A percentile compares a stretch with the other conserved stretches of the same genome.
Evolutionary conservation across 1,284 basidiomycete genomes (phyloP).

Genomic region (Kwoniella shivajii): DNA sequence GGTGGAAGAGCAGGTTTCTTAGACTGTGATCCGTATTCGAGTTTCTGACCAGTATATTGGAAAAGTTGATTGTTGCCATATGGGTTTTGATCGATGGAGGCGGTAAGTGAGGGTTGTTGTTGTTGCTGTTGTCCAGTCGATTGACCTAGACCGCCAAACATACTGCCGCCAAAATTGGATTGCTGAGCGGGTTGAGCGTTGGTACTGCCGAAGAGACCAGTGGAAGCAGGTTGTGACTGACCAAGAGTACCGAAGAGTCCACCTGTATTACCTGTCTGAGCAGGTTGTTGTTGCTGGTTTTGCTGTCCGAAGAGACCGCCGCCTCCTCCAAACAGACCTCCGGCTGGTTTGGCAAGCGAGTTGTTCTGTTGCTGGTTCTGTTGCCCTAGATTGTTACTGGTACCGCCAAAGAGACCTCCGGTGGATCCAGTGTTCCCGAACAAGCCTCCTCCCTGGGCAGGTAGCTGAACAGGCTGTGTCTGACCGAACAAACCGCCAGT

Average conservation of each 20-base stretch:
- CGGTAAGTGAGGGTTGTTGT: slow-evolving; percentile 63
- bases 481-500: slow-evolving; percentile 53
- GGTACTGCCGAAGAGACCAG: slow-evolving; percentile 56
- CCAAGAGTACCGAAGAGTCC: slow-evolving; percentile 57
- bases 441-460: slow-evolving; percentile 20
- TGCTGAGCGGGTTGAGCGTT: slow-evolving; percentile 43
- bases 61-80: slow-evolving; percentile 75
- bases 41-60: slow-evolving; percentile 47
- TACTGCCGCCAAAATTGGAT: slow-evolving; percentile 27
- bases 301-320: slow-evolving; percentile 48
- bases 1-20: slow-evolving; percentile 57
- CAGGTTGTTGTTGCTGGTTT: slow-evolving; percentile 28
- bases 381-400: slow-evolving; percentile 27
- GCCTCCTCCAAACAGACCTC: slow-evolving; percentile 31
- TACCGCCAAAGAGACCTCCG: slow-evolving; percentile 56
- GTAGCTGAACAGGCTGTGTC: slow-evolving; percentile 28
- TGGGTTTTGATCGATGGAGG: slow-evolving; percentile 83
- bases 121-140: slow-evolving; percentile 40
- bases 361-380: slow-evolving; percentile 37
- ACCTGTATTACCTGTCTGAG: slow-evolving; percentile 28
- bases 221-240: slow-evolving; percentile 33
- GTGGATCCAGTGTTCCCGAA: slow-evolving; percentile 36
- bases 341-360: slow-evolving; percentile 23
- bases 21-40: slow-evolving; percentile 48
- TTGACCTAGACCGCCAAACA: slow-evolving; percentile 45